Conservation (phyloP, 2,329 filamentous ascomycete genomes). For the Alternaria atra region DNA sequence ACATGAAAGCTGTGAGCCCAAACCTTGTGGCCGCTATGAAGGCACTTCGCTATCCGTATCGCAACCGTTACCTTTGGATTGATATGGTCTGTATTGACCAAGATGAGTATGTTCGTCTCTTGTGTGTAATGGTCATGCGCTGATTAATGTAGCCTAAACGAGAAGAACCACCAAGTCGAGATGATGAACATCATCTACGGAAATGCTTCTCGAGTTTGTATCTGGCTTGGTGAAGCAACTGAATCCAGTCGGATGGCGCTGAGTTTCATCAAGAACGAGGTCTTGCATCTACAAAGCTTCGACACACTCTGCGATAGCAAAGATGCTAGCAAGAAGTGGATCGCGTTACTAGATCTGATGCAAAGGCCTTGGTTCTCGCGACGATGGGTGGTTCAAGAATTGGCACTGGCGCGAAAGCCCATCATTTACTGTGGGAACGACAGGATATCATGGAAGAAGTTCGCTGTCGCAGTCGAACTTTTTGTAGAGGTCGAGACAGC, state of each 20-base stretch:
- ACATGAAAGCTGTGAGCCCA: no score
- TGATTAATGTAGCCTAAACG: background rate
- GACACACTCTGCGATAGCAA: background rate
- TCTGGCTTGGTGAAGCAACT: background rate
- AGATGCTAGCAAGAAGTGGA: background rate
- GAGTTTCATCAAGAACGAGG: background rate
- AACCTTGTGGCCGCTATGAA: no score
- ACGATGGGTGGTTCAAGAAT: background rate
- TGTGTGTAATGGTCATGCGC: no score
- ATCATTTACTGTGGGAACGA: background rate
- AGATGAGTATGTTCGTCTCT: no score
- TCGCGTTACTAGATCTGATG: background rate
- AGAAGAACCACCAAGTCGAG: background rate
- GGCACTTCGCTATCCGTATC: no score
- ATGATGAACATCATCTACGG: background rate
- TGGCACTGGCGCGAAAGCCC: background rate
- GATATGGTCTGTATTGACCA: no score
- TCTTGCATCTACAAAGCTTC: background rate
- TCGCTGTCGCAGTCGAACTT: background rate
- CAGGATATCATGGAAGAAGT: background rate
- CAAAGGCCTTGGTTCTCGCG: background rate
- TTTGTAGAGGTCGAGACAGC: background rate
- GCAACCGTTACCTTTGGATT: no score
- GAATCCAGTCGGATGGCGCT: background rate
- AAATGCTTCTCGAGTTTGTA: background rate